Base-by-base conservation (phyloP, 2,329 filamentous ascomycete genomes). In the Fusarium praegraminearum region DNA sequence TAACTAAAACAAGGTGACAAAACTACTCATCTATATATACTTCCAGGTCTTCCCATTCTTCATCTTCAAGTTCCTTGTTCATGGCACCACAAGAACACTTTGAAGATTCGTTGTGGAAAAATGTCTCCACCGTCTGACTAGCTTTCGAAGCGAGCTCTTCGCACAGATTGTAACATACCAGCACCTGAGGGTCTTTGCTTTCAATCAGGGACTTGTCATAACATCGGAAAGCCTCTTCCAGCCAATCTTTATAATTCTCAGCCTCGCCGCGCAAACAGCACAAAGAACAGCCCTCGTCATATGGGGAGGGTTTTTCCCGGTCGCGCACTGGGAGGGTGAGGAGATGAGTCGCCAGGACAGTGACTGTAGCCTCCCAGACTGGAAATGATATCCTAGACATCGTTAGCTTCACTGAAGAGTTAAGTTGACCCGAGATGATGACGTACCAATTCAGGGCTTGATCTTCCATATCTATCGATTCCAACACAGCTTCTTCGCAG, bases 391-490 rank as follows among this genome's bases (percentile, higher is more conserved):
- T 20, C 36, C 36, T 40, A 40, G 11, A 7, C 4, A 13, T 20
- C 12, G 6, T 40, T 20, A 40, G 12, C 10, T 40, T 13, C 7
- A 20, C 6, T 40, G 11, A 7, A 20, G 3, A 20, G 5, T 6
- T 6, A 4, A 20, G 6, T 12, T 11, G 4, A 20, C 5, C 1
- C 2, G 13, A 7, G n/a, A 20, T 38, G 20, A 3, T 7, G 12
- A 13, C n/a, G 4, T 40, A 40, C n/a, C 36, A 40, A 13, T 4
- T 13, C 11, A 36, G 9, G 8, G 7, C 33, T 35, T 7, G 15
- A 35, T 35, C 16, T 2, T 7, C 7, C 3, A 16, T 16, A 2
- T 4, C 1, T 16, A 16, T 35, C 16, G 7, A 2, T 16, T 8
- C 16, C 33, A 36, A 16, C 33, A 20, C n/a, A 20, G 4, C 10